Evolutionary conservation across 2,329 filamentous ascomycete genomes (phyloP).

Genomic region (Calonectria honghensis): DNA sequence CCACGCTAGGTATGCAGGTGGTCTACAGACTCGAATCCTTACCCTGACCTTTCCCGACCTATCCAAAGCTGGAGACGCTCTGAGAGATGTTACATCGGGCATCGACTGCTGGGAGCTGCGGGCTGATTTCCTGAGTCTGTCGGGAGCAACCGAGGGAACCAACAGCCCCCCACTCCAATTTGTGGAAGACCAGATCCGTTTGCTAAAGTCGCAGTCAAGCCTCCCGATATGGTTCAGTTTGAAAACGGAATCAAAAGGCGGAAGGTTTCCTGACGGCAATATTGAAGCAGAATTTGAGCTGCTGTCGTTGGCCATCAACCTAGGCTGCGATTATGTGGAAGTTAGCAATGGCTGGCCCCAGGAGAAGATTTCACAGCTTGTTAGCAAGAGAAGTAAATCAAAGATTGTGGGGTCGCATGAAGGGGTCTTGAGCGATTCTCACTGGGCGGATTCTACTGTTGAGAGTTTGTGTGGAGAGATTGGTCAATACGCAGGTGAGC

Average conservation of each 20-base stretch:
- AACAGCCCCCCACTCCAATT: slow-evolving; percentile 6
- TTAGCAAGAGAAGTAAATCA: not conserved
- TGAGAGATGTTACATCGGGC: slow-evolving; percentile 7
- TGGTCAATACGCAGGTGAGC: slow-evolving; percentile 22
- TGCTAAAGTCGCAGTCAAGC: slow-evolving; percentile 20
- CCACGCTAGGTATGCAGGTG: not conserved
- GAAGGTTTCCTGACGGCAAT: slow-evolving; percentile 14
- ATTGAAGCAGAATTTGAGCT: not conserved
- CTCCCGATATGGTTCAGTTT: slow-evolving; percentile 25
- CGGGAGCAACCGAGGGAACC: not conserved
- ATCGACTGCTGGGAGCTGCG: slow-evolving; percentile 28
- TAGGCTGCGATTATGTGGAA: slow-evolving; percentile 28
- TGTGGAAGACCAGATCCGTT: slow-evolving; percentile 20
- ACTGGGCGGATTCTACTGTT: slow-evolving; percentile 1
- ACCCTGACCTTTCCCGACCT: slow-evolving; percentile 29
- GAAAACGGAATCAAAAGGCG: slow-evolving; percentile 26
- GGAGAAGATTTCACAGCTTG: not conserved
- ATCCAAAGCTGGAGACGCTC: not conserved
- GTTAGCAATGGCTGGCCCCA: slow-evolving; percentile 12
- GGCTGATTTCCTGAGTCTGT: slow-evolving; percentile 9
- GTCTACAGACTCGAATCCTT: slow-evolving; percentile 16
- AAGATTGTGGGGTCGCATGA: slow-evolving; percentile 24
- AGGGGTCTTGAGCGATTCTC: not conserved
- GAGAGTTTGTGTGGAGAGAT: slow-evolving; percentile 7
- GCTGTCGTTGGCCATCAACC: slow-evolving; percentile 22